Conservation (phyloP, 1,139 yeast genomes). For the Keqinozyma sinolaborantium region DNA sequence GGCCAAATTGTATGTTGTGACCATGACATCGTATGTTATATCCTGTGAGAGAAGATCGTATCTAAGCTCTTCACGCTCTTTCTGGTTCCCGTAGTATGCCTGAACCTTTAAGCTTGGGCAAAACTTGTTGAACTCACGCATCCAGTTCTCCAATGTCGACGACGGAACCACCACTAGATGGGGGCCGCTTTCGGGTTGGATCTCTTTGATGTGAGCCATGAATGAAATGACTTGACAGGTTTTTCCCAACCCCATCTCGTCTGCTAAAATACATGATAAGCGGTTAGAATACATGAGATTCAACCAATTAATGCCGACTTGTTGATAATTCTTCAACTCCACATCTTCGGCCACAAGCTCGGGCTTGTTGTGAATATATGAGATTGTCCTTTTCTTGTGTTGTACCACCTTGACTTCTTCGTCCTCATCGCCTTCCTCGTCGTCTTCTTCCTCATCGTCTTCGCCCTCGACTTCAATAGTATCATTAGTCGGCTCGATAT, state of each 20-base stretch:
- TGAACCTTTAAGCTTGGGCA: constrained; percentile 80
- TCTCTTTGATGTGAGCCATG: constrained; percentile 78
- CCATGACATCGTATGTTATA: constrained; percentile 78
- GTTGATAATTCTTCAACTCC: constrained; percentile 81
- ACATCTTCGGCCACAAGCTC: constrained; percentile 57
- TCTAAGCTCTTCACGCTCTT: constrained; percentile 82
- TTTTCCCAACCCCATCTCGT: constrained; percentile 97
- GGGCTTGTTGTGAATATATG: constrained; percentile 73
- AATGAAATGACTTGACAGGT: constrained; percentile 97
- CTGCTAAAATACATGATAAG: constrained; percentile 91
- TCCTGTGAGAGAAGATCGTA: constrained; percentile 57
- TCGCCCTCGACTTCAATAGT: constrained; percentile 16
- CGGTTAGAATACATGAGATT: constrained; percentile 70
- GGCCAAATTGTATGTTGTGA: constrained; percentile 90
- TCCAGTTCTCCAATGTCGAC: constrained; percentile 95
- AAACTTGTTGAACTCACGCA: constrained; percentile 87
- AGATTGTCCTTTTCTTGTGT: constrained; percentile 21
- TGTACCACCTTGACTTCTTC: constrained; percentile 25
- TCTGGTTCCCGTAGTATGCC: constrained; percentile 88
- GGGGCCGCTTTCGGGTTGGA: constrained; percentile 90
- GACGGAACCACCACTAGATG: constrained; percentile 94
- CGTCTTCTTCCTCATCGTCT: constrained; percentile 17
- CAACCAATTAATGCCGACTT: constrained; percentile 95
- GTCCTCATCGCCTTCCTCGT: constrained; percentile 33
- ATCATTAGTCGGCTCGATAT: constrained; percentile 30